Evolutionary conservation across 2,329 filamentous ascomycete species (phyloP).

Genomic region (Diaporthe ilicicola): DNA sequence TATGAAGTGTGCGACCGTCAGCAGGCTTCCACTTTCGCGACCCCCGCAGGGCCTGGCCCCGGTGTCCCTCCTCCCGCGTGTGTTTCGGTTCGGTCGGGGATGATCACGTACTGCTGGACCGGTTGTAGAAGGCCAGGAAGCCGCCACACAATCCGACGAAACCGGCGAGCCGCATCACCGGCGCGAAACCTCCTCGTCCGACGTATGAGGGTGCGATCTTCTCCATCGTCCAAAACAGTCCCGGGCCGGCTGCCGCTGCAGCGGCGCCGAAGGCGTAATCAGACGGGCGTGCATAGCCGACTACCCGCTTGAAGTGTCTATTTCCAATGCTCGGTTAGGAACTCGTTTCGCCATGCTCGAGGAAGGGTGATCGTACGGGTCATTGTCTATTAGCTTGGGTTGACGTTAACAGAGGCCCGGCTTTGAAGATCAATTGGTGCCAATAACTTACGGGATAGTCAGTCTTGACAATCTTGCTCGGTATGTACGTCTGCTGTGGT

Average conservation of each 20-base stretch:
- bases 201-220: conserved; percentile 85
- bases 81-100: not conserved
- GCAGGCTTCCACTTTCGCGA: not conserved
- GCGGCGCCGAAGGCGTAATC: conserved; percentile 80
- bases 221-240: conserved; percentile 81
- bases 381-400: conserved; percentile 92
- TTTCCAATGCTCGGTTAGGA: conserved; percentile 18
- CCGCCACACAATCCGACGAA: conserved; percentile 79
- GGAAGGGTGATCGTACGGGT: conserved; percentile 75
- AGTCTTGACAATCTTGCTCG: conserved; percentile 81
- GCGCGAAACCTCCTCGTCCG: conserved; percentile 82
- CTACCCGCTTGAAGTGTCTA: conserved; percentile 90
- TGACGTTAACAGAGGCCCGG: conserved; percentile 37
- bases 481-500: conserved; percentile 60
- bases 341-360: not conserved
- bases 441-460: conserved; percentile 81
- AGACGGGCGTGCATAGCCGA: conserved; percentile 84
- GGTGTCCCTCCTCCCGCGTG: not conserved
- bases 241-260: conserved; percentile 76
- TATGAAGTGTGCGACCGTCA: conserved; percentile 47
- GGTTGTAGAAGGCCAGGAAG: conserved; percentile 85
- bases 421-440: conserved; percentile 36
- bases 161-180: conserved; percentile 81
- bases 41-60: too few relatives aligned
- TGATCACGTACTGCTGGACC: conserved; percentile 78